phyloP scores from a whole-genome alignment of 1,284 basidiomycete species.

The Moesziomyces parantarcticus region DNA sequence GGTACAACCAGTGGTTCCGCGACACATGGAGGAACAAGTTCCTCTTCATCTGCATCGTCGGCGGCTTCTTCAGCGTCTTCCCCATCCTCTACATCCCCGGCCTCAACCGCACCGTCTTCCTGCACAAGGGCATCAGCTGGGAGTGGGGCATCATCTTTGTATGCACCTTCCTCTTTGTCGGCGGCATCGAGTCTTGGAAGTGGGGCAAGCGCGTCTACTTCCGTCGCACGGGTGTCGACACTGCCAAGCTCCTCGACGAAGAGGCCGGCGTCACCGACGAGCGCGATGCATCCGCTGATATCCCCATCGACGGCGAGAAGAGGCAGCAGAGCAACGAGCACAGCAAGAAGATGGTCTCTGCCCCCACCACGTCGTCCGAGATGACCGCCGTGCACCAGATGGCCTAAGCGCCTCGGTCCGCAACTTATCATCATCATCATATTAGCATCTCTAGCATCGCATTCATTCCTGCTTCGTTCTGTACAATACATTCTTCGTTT shows the following conservation, averaged over 20 bases:
- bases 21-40: slow-evolving; percentile 64
- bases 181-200: slow-evolving; percentile 64
- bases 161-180: slow-evolving; percentile 55
- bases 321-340: slow-evolving; percentile 2
- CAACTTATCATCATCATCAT: neutral
- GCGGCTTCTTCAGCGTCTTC: slow-evolving; percentile 72
- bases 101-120: slow-evolving; percentile 67
- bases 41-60: slow-evolving; percentile 60
- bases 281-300: neutral
- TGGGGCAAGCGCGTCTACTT: slow-evolving; percentile 57
- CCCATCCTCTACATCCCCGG: slow-evolving; percentile 72
- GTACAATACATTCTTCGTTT: neutral
- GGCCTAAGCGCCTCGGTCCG: neutral
- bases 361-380: slow-evolving; percentile 25
- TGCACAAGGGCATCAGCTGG: slow-evolving; percentile 62
- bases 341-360: slow-evolving; percentile 35
- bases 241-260: slow-evolving; percentile 33
- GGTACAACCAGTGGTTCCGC: slow-evolving; percentile 59
- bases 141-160: slow-evolving; percentile 68
- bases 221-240: slow-evolving; percentile 24
- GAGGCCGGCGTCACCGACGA: slow-evolving; percentile 19
- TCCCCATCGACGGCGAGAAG: slow-evolving; percentile 8
- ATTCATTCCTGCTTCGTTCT: neutral
- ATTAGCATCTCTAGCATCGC: neutral
- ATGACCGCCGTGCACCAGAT: slow-evolving; percentile 10